Evolutionary conservation across 2,329 filamentous ascomycete genomes (phyloP), one percentile per base, ranked within the genome.

Genomic region (Arthroderma uncinatum): DNA sequence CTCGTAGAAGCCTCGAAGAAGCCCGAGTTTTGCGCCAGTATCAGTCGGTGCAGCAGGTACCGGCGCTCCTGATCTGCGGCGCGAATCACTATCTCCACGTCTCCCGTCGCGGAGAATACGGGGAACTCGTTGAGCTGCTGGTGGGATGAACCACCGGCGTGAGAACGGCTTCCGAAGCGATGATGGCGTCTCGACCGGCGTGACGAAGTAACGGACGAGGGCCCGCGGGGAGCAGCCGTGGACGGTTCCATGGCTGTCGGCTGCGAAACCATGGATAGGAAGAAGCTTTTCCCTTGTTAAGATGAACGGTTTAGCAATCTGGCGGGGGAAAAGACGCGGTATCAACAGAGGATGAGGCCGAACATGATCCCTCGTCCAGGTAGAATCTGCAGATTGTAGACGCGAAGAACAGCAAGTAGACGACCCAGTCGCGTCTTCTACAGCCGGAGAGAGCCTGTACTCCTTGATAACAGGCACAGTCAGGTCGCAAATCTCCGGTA

Each of bases 1-100:
- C 83, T 89, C 47, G 85, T 90, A 67, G 84, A 88, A 4, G 87
- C 86, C 71, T 95, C 89, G 69, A 97, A 97, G 76, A 95, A 96
- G 14, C 89, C 90, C 4, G 90, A 95, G 67, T 87, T 95, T 71
- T 94, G 87, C 33, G 87, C 85, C 63, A 97, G 76, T 40, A 92
- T 95, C 66, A 96, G 80, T 59, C 85, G 81, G 73, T 97, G 92
- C 57, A 97, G 79, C 50, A 96, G 78, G 69, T 96, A 97, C 60
- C 87, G 81, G 68, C 89, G 87, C 72, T 93, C 86, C 67, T 84
- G 82, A n/a, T 50, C 63, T 55, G 86, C 80, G 12, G 82, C 79
- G 67, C 79, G 81, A 65, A 96, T 81, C 57, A 92, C 68, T 61
- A 97, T 90, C 73, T 97, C 92, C 66, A 96, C 89, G 72, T 97